A percentile compares a stretch with the other conserved stretches of the same genome.
phyloP scores from a whole-genome alignment of 2,329 filamentous ascomycete species.

The Fusarium bactridioides region DNA sequence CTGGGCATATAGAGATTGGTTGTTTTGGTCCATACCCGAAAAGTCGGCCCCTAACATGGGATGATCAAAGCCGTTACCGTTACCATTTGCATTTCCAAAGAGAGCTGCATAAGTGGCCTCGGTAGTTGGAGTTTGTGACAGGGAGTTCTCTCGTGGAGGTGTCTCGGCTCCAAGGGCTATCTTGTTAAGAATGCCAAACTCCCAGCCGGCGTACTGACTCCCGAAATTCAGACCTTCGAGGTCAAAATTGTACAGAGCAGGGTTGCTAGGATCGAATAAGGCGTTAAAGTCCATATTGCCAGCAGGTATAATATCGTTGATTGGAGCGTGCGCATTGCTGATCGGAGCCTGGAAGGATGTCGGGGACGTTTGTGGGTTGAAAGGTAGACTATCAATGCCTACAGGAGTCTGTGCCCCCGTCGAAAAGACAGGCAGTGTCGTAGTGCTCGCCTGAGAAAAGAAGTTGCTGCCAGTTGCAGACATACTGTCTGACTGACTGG shows the following conservation, averaged over 20 bases:
- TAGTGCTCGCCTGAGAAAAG: constrained; percentile 56
- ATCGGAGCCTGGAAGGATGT: constrained; percentile 71
- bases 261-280: constrained; percentile 90
- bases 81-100: constrained; percentile 60
- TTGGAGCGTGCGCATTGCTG: constrained; percentile 57
- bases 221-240: constrained; percentile 88
- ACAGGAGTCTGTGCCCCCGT: constrained; percentile 54
- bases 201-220: constrained; percentile 93
- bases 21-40: constrained; percentile 59
- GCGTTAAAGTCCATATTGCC: constrained; percentile 63
- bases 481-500: constrained; percentile 58
- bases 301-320: constrained; percentile 58
- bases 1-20: constrained; percentile 59
- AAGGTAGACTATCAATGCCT: constrained; percentile 58
- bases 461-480: constrained; percentile 54
- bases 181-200: constrained; percentile 95
- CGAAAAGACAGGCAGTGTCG: constrained; percentile 62
- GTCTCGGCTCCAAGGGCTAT: constrained; percentile 84
- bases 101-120: constrained; percentile 54
- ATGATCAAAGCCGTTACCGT: constrained; percentile 59
- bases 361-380: constrained; percentile 74
- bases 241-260: constrained; percentile 94
- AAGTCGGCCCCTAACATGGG: constrained; percentile 61
- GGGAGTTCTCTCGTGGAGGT: constrained; percentile 70
- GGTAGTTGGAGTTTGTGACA: constrained; percentile 50